phyloP scores from a whole-genome alignment of 1,139 yeast genomes.

The Candida sanyaensis region DNA sequence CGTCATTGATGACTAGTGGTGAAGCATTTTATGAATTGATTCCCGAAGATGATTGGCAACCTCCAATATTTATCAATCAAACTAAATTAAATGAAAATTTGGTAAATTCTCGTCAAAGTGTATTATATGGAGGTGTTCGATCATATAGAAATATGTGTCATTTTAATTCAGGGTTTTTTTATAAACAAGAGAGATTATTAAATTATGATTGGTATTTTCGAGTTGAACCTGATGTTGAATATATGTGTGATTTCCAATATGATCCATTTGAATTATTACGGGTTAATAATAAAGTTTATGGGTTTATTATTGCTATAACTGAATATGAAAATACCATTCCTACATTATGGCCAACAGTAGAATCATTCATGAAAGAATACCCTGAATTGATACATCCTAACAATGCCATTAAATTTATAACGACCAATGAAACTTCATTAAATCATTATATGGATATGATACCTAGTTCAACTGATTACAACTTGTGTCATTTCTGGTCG shows the following conservation, averaged over 20 bases:
- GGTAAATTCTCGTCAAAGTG: conserved; percentile 23
- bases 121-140: conserved; percentile 42
- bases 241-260: conserved; percentile 50
- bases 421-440: conserved; percentile 53
- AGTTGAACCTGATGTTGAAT: conserved; percentile 50
- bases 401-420: conserved; percentile 68
- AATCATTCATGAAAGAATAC: conserved; percentile 57
- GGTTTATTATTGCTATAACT: conserved; percentile 45
- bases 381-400: conserved; percentile 69
- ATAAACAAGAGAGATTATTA: conserved; percentile 38
- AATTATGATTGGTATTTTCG: conserved; percentile 49
- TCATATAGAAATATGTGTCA: conserved; percentile 53
- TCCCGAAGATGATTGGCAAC: conserved; percentile 45
- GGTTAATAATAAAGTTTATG: conserved; percentile 38
- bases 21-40: conserved; percentile 52
- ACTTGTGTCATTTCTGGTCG: conserved; percentile 94
- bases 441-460: conserved; percentile 23
- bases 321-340: conserved; percentile 57
- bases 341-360: conserved; percentile 77
- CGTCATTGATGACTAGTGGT: conserved; percentile 86
- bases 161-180: conserved; percentile 48
- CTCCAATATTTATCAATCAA: conserved; percentile 39
- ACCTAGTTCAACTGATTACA: conserved; percentile 57
- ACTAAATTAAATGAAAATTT: conserved; percentile 28
- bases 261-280: conserved; percentile 45